Evolutionary conservation across 2,329 filamentous ascomycete species (phyloP).

Genomic region (Penicillium sp.): DNA sequence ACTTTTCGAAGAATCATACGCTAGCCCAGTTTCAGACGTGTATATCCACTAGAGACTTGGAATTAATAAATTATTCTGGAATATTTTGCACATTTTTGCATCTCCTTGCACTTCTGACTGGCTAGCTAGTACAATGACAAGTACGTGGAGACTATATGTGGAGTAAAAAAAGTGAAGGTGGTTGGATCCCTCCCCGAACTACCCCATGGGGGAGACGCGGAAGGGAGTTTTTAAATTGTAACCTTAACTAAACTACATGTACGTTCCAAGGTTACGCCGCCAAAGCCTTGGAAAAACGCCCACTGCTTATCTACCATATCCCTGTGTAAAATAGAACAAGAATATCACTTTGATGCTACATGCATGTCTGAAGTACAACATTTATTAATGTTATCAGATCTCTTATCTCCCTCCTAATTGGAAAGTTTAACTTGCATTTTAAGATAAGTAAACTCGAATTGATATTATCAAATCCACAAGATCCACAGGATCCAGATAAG

Average conservation of each 20-base stretch:
- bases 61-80: neutral
- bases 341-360: too few relatives aligned
- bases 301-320: too few relatives aligned
- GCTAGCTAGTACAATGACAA: neutral
- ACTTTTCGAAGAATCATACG: neutral
- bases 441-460: too few relatives aligned
- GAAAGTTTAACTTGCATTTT: neutral
- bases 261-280: neutral
- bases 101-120: neutral
- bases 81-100: neutral
- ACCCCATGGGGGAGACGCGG: constrained; percentile 9
- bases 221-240: neutral
- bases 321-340: too few relatives aligned
- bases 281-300: neutral
- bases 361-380: too few relatives aligned
- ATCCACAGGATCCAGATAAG: neutral
- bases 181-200: neutral
- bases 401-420: neutral
- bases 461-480: neutral
- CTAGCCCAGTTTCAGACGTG: neutral
- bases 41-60: neutral
- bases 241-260: constrained; percentile 2
- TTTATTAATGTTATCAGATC: neutral
- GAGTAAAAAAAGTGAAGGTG: neutral
- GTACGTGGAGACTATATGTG: constrained; percentile 1